Base-by-base conservation (phyloP, 2,329 filamentous ascomycete genomes). In the Dactylellina leptospora region DNA sequence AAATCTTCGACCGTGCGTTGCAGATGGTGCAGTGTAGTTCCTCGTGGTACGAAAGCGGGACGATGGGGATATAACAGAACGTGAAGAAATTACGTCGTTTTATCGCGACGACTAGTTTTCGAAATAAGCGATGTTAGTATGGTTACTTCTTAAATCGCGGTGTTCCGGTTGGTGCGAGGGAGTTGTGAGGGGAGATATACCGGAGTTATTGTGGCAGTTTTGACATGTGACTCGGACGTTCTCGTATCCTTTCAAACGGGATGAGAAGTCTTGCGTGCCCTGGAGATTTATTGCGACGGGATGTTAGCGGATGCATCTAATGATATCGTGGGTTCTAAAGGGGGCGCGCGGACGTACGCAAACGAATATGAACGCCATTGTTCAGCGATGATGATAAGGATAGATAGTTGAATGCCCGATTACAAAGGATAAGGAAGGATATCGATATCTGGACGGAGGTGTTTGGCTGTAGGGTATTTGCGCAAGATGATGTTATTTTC, bases 201-300 rank as follows among this genome's bases (percentile, higher is more conserved):
- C 71, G 54, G 72, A 64, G 20, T 71, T 68, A 77, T 84, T 85
- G 42, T 82, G 82, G 77, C 83, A 85, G 77, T 84, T 84, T 75
- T 83, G 82, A 74, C 83, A 85, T 77, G 82, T 82, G 0, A 82
- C 81, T 4, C 80, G 82, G 59, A 84, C 79, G 77, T 83, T 79
- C 74, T 84, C 83, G 75, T 83, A 82, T 74, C 82, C 83, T 47
- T 77, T 74, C 59, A 84, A 79, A 22, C 78, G 74, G 4, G 79
- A 81, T 10, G 80, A 79, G 79, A 85, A 85, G 47, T 82, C 82
- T 82, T 74, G 71, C 23, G 74, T 68, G 23, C 76, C 75, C 68
- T 72, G 18, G 38, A 4, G 22, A 4, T 44, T 66, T 66, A 22
- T 63, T 60, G 47, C 50, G 58, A 61, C 25, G n/a, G 18, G 51